Evolutionary conservation across 176 grass and related monocot species (phyloP), one percentile per base, ranked within the genome.

Genomic region (Rhipidocladum racemiflorum): DNA sequence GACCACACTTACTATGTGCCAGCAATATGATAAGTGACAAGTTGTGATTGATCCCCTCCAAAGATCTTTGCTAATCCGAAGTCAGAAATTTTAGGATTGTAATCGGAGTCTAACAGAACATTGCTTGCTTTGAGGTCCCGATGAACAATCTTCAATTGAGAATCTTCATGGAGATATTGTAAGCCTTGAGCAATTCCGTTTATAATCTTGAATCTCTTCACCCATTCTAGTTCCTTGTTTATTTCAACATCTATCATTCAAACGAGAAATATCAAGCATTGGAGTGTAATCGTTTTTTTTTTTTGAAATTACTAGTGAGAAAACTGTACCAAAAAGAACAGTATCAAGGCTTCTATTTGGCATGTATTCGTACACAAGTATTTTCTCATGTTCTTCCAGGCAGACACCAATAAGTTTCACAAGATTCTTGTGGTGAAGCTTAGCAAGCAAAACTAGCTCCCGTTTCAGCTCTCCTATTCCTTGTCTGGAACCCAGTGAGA

Each of bases 151-250:
- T 30, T 89, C 12, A 91, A 2, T 34, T 69, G 88, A 59, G 92
- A 94, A 61, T 94, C 92, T 87, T 94, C 86, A 2, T 94, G 92
- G 27, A 91, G 86, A 51, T 94, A 94, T 29, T 88, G 87, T 28
- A 94, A 70, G 25, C 89, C 92, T 85, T 81, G 36, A 34, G 89
- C 92, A 32, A 89, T 45, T 66, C 89, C 92, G 7, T 62, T 60
- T 21, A 94, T 87, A 30, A 87, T 75, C 50, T 76, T 81, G 23
- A 69, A 54, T 54, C 89, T 85, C 61, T 61, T 83, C 45, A 28
- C 74, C 92, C 92, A 94, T 14, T 84, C 79, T 21, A 94, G 24
- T 1, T 64, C 39, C 16, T 9, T 50, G 24, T 29, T 65, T 20
- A 35, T 81, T 4, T 45, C 16, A 5, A 57, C 36, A 84, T 76